Base-by-base conservation (phyloP, 179 eudicot species). In the Actinidia arguta region DNA sequence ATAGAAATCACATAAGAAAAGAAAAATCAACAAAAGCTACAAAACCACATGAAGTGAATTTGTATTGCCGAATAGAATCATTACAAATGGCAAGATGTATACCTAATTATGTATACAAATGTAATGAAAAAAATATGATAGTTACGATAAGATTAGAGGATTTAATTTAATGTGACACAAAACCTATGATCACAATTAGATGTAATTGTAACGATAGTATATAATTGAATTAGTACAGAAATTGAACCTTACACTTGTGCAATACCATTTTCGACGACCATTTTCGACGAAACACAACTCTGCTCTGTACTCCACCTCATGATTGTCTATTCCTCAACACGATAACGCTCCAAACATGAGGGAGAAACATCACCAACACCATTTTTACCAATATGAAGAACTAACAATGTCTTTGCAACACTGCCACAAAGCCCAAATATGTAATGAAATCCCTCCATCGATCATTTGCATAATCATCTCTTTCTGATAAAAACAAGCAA, bases 251-350 rank as follows among this genome's bases (percentile, higher is more conserved):
- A 2, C 51, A 36, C 76, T 70, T 72, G 58, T 56, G 55, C 13
- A 42, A 46, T 70, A 12, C 24, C 14, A 18, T 25, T 44, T 70
- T 14, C 77, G 9, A 42, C 14, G 0, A 13, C 11, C 25, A 73
- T 46, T 80, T 59, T 62, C 67, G 82, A 79, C 78, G 91, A n/a
- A n/a, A n/a, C 93, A 27, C 93, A 89, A 78, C 82, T 83, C 39
- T 85, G 89, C 87, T 90, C 87, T 5, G 97, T 86, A 83, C 81
- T 90, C 92, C 96, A 91, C 82, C 95, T 82, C 20, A 85, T 85
- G 22, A 92, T 77, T 10, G 80, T 84, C 16, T 82, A 83, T 81
- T 86, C 93, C 82, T 86, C 92, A 18, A 93, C 80, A 8, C 7
- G 24, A 59, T 84, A 85, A 80, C 76, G 81, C 47, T 91, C 86